phyloP scores from a whole-genome alignment of 163 green algal species.

The Picocystis sp. region DNA sequence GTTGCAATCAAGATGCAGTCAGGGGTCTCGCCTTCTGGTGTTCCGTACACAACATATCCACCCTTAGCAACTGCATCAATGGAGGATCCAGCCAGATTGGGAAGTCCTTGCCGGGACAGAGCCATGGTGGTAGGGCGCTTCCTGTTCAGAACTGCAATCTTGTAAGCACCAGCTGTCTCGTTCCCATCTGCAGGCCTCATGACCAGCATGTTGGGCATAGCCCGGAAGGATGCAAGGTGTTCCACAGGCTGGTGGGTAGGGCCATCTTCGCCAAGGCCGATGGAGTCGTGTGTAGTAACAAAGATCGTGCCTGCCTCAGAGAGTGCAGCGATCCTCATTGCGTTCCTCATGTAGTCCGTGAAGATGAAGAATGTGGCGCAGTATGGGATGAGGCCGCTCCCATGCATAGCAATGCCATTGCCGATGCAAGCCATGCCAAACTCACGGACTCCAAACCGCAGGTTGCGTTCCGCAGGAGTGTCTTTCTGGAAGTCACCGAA shows the following conservation, averaged over 20 bases:
- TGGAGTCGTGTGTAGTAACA: conserved; percentile 98
- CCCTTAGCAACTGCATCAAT: conserved; percentile 67
- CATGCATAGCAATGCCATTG: conserved; percentile 90
- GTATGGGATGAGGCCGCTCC: conserved; percentile 80
- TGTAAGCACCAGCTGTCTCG: conserved; percentile 89
- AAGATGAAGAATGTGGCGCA: conserved; percentile 99
- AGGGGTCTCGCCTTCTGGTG: conserved; percentile 2
- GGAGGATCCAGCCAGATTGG: conserved; percentile 67
- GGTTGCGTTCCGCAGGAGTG: conserved; percentile 75
- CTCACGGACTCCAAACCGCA: conserved; percentile 95
- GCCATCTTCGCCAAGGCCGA: conserved; percentile 97
- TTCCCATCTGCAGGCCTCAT: conserved; percentile 84
- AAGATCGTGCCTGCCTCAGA: conserved; percentile 59
- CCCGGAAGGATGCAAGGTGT: conserved; percentile 94
- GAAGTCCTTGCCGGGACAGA: conserved; percentile 90
- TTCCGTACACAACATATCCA: conserved; percentile 60
- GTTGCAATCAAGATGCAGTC: conserved; percentile 35
- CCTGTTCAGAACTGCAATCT: conserved; percentile 53
- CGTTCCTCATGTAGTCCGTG: conserved; percentile 96
- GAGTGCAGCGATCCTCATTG: conserved; percentile 88
- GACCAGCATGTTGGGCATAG: conserved; percentile 97
- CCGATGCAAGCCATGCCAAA: conserved; percentile 92
- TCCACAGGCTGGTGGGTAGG: conserved; percentile 96
- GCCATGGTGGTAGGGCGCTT: conserved; percentile 67
- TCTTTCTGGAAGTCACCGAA: conserved; percentile 65